Percentiles rank a stretch among this genome's conserved stretches.
These are phyloP conservation scores for Larix kaempferi DNA, from an alignment of 75 land plant species.

Conservation along the genomic window DNA sequence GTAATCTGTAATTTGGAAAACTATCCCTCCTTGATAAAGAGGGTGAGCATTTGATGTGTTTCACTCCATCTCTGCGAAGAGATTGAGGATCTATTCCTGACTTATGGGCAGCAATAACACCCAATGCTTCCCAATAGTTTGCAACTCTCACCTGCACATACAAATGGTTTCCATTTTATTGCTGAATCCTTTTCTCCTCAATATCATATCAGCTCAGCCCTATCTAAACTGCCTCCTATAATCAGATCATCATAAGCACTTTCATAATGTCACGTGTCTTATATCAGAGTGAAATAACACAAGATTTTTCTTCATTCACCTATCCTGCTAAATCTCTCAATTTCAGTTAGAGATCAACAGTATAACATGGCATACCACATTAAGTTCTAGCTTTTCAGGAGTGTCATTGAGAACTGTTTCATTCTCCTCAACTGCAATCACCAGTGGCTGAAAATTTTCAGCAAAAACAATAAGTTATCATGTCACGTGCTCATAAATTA, in stretches of 20 bases:
- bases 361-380: conserved; percentile 42
- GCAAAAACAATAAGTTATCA: conserved; percentile 2
- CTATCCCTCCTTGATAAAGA: too few species aligned
- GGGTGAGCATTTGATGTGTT: conserved; percentile 22
- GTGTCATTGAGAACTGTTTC: conserved; percentile 85
- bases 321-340: not conserved
- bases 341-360: not conserved
- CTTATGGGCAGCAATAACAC: conserved; percentile 95
- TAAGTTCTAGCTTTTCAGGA: conserved; percentile 75
- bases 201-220: not conserved
- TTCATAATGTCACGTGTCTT: not conserved
- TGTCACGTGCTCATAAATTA: not conserved
- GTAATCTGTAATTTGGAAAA: too few species aligned
- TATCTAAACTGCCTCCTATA: not conserved
- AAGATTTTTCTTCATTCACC: conserved; percentile 10
- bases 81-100: conserved; percentile 85
- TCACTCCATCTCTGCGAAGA: conserved; percentile 63
- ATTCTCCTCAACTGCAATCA: conserved; percentile 90
- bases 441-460: conserved; percentile 53
- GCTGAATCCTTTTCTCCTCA: not conserved
- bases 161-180: not conserved
- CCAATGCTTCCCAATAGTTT: conserved; percentile 97
- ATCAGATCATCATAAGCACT: not conserved
- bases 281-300: not conserved
- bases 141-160: conserved; percentile 64